Conservation (phyloP, 805 yeast genomes). For the Candida ipomoeae region DNA sequence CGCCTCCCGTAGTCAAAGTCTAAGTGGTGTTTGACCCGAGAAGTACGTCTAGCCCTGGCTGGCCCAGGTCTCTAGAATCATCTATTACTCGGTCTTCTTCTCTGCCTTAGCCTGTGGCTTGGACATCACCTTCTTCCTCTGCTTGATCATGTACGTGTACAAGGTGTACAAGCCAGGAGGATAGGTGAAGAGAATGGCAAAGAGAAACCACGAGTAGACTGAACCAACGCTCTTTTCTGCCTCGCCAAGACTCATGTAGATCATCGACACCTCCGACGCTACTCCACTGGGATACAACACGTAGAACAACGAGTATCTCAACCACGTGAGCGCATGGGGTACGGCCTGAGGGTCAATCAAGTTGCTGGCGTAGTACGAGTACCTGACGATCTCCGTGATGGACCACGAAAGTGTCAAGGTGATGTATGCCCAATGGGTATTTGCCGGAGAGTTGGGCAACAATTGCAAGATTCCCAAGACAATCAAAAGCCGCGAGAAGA, state of each 20-base stretch:
- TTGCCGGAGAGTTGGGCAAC: slow-evolving; percentile 72
- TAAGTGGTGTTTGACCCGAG: no score
- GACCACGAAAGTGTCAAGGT: slow-evolving; percentile 83
- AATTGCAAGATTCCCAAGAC: slow-evolving; percentile 76
- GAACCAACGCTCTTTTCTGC: slow-evolving; percentile 54
- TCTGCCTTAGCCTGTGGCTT: slow-evolving; percentile 10
- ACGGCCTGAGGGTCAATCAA: slow-evolving; percentile 48
- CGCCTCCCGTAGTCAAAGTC: background rate
- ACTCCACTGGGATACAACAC: slow-evolving; percentile 90
- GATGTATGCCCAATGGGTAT: slow-evolving; percentile 54
- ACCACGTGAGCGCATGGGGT: slow-evolving; percentile 56
- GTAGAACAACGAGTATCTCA: slow-evolving; percentile 80
- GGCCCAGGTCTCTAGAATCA: background rate
- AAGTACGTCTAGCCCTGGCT: background rate
- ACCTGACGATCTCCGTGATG: slow-evolving; percentile 88
- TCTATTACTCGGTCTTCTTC: slow-evolving; percentile 13
- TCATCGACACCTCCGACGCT: slow-evolving; percentile 70
- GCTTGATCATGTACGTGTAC: slow-evolving; percentile 83
- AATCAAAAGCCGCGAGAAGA: slow-evolving; percentile 74
- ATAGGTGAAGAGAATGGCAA: slow-evolving; percentile 59
- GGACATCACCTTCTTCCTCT: slow-evolving; percentile 74
- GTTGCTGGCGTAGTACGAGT: slow-evolving; percentile 78
- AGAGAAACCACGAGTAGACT: slow-evolving; percentile 52
- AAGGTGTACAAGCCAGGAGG: slow-evolving; percentile 84
- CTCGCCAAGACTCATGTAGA: slow-evolving; percentile 64